Percentiles rank a stretch among this genome's conserved stretches.
Conservation (phyloP, 2,329 filamentous ascomycete genomes). For the Fusarium lateritium region DNA sequence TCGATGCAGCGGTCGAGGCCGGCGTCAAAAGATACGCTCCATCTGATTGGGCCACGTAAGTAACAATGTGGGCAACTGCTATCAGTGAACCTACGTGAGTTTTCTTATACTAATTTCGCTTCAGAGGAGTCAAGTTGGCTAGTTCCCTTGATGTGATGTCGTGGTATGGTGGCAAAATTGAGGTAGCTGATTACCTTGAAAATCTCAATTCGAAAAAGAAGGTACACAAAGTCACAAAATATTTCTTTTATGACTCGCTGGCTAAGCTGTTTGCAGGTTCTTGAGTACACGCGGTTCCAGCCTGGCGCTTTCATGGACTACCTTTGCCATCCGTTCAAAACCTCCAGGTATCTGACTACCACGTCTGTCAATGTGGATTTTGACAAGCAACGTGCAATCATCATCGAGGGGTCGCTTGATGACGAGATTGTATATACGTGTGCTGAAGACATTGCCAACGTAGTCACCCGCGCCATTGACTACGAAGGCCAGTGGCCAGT, state of each 20-base stretch:
- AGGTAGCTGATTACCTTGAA: conserved; percentile 1
- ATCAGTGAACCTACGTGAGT: accelerated
- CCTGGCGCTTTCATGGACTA: conserved; percentile 23
- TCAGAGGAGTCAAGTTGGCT: background rate
- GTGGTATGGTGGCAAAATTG: conserved; percentile 18
- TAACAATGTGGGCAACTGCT: accelerated
- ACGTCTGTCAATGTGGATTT: background rate
- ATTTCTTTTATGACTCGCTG: accelerated
- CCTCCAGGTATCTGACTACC: conserved; percentile 8
- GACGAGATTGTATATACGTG: conserved; percentile 5
- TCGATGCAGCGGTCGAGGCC: conserved; percentile 7
- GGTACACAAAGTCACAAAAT: accelerated
- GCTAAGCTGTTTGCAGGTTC: accelerated
- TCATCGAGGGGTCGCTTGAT: conserved; percentile 5
- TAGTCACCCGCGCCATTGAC: background rate
- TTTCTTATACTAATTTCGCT: background rate
- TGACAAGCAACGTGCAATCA: background rate
- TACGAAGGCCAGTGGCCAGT: background rate
- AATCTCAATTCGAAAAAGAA: background rate
- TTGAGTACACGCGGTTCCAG: conserved; percentile 15
- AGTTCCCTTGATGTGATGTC: conserved; percentile 3
- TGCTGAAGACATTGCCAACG: background rate
- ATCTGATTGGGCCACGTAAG: conserved; percentile 19
- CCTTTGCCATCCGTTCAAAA: conserved; percentile 8
- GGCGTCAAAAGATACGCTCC: conserved; percentile 9